Percentiles rank a stretch among this genome's conserved stretches.
These are phyloP conservation scores for Quercus rubra DNA, from an alignment of 306 rosid genomes.

Conservation along the genomic window DNA sequence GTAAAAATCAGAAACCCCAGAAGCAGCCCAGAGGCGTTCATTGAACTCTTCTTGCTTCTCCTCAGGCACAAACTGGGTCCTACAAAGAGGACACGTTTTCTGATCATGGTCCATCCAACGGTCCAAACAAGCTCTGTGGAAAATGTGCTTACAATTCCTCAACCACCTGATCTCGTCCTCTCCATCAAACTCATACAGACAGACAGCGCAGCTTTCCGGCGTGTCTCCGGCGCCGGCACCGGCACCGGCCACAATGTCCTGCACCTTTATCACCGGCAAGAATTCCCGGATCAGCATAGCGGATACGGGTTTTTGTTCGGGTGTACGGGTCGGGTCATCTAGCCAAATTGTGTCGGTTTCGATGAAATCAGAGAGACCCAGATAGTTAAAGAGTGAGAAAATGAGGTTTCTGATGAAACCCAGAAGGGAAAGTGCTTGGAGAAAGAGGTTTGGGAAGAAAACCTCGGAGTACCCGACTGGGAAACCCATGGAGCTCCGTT, in stretches of 20 bases:
- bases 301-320: slow-evolving; percentile 48
- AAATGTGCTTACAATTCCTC: slow-evolving; percentile 81
- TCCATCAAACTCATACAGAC: slow-evolving; percentile 59
- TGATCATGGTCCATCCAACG: slow-evolving; percentile 97
- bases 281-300: slow-evolving; percentile 63
- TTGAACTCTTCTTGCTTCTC: slow-evolving; percentile 49
- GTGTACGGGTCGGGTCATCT: slow-evolving; percentile 13
- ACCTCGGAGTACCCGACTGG: slow-evolving; percentile 79
- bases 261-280: slow-evolving; percentile 55
- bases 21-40: slow-evolving; percentile 72
- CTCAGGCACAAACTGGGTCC: slow-evolving; percentile 71
- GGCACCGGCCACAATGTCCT: slow-evolving; percentile 16
- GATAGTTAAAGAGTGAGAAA: slow-evolving; percentile 46
- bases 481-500: slow-evolving; percentile 56
- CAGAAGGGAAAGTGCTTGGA: slow-evolving; percentile 56
- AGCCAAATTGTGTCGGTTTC: slow-evolving; percentile 52
- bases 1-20: slow-evolving; percentile 40
- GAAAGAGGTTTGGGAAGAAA: slow-evolving; percentile 54
- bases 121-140: slow-evolving; percentile 78
- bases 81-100: slow-evolving; percentile 81
- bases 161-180: slow-evolving; percentile 77
- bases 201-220: slow-evolving; percentile 70
- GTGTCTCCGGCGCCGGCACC: slow-evolving; percentile 13
- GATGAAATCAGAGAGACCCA: slow-evolving; percentile 69
- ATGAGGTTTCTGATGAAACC: slow-evolving; percentile 56